Percentiles rank a stretch among this genome's conserved stretches.
Conservation (phyloP, 1,139 yeast species). For the Suhomyces bokatorum region DNA sequence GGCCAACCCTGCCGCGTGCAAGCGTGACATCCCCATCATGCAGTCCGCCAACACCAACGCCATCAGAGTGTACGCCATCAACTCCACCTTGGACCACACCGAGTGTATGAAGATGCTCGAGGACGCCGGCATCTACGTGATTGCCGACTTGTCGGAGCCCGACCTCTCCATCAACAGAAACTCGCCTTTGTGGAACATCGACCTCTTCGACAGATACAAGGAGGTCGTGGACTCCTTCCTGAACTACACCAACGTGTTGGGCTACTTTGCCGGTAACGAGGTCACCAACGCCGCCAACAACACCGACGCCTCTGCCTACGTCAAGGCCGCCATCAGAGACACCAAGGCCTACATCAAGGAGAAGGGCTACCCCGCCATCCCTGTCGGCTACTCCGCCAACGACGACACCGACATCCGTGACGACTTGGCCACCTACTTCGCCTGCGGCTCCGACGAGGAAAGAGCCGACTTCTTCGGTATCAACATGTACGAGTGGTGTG, state of each 20-base stretch:
- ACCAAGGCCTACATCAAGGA: slow-evolving; percentile 70
- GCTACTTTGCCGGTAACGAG: slow-evolving; percentile 92
- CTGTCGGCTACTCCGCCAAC: slow-evolving; percentile 88
- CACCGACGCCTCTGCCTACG: slow-evolving; percentile 80
- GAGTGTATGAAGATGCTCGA: slow-evolving; percentile 65
- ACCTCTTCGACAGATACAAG: slow-evolving; percentile 65
- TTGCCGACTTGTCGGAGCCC: slow-evolving; percentile 75
- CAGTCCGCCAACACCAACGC: slow-evolving; percentile 64
- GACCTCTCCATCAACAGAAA: slow-evolving; percentile 61
- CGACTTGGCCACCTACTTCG: slow-evolving; percentile 75
- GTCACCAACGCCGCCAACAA: slow-evolving; percentile 74
- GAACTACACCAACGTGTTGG: slow-evolving; percentile 71
- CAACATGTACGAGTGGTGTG: slow-evolving; percentile 98
- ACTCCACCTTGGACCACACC: slow-evolving; percentile 62
- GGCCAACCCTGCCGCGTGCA: slow-evolving; percentile 44
- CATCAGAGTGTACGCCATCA: slow-evolving; percentile 73
- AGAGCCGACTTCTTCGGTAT: slow-evolving; percentile 90
- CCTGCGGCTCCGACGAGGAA: slow-evolving; percentile 64
- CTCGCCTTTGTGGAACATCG: slow-evolving; percentile 58
- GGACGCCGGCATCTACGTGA: slow-evolving; percentile 77
- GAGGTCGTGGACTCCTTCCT: slow-evolving; percentile 72
- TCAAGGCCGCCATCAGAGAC: slow-evolving; percentile 88
- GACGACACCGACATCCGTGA: slow-evolving; percentile 75
- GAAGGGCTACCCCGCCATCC: slow-evolving; percentile 68
- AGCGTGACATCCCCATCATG: slow-evolving; percentile 75